phyloP scores from a whole-genome alignment of 2,329 filamentous ascomycete species.

The Epichloe hybrida region DNA sequence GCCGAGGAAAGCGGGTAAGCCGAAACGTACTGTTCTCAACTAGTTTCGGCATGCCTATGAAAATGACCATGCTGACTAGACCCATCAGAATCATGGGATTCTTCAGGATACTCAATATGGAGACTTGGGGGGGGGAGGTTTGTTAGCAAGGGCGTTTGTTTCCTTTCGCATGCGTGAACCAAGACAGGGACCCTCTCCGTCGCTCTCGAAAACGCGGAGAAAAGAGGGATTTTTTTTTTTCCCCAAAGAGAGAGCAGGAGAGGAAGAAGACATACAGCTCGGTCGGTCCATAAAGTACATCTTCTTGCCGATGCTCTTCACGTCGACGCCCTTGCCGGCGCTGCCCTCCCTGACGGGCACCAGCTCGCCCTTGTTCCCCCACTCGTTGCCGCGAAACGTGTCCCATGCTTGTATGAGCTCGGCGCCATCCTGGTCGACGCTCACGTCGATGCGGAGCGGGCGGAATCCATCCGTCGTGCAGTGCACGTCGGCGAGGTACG shows the following conservation, averaged over 20 bases:
- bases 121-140: constrained; percentile 43
- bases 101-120: constrained; percentile 69
- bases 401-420: constrained; percentile 52
- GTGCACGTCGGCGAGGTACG: constrained; percentile 74
- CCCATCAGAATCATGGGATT: constrained; percentile 96
- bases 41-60: constrained; percentile 87
- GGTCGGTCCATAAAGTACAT: constrained; percentile 64
- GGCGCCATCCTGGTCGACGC: constrained; percentile 21
- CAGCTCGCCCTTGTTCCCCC: constrained; percentile 70
- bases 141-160: not conserved
- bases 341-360: constrained; percentile 27
- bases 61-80: constrained; percentile 65
- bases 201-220: not conserved
- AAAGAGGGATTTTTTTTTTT: not conserved
- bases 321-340: constrained; percentile 35
- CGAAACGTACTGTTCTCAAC: constrained; percentile 74
- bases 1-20: constrained; percentile 11
- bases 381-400: constrained; percentile 80
- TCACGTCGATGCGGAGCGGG: constrained; percentile 67
- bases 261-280: constrained; percentile 48
- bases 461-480: constrained; percentile 62
- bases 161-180: not conserved
- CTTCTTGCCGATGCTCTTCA: constrained; percentile 50
- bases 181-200: not conserved
- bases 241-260: not conserved